phyloP scores from a whole-genome alignment of 176 grass and related monocot genomes.

The Aegilops sharonensis region DNA sequence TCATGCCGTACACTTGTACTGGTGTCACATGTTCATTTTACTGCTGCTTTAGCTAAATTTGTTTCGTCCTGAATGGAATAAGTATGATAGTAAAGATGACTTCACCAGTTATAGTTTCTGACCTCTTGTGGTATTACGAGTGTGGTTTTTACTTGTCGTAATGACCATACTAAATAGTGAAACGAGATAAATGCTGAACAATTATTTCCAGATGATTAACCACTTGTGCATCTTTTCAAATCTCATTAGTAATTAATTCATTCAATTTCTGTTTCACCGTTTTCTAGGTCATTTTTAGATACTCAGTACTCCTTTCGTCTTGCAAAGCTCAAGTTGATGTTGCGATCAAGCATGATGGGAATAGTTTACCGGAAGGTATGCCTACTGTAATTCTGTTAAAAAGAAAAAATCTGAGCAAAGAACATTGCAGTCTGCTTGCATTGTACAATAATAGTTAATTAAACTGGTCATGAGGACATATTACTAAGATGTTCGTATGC shows the following conservation, averaged over 20 bases:
- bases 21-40: neutral
- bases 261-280: slow-evolving; percentile 4
- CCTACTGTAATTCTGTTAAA: neutral
- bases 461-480: neutral
- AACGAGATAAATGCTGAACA: neutral
- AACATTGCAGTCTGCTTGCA: neutral
- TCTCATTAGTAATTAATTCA: neutral
- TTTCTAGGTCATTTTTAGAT: slow-evolving; percentile 87
- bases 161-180: neutral
- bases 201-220: neutral
- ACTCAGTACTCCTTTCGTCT: slow-evolving; percentile 84
- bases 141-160: neutral
- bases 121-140: neutral
- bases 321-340: slow-evolving; percentile 88
- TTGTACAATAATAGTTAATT: neutral
- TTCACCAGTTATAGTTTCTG: neutral
- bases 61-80: neutral
- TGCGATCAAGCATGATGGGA: slow-evolving; percentile 87
- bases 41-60: slow-evolving; percentile 1
- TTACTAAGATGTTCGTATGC: neutral
- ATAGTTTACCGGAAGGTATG: slow-evolving; percentile 86
- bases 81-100: slow-evolving; percentile 5
- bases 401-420: neutral
- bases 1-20: neutral
- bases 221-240: neutral